Evolutionary conservation across 2,329 filamentous ascomycete genomes (phyloP).

Genomic region (Fusarium piperis): DNA sequence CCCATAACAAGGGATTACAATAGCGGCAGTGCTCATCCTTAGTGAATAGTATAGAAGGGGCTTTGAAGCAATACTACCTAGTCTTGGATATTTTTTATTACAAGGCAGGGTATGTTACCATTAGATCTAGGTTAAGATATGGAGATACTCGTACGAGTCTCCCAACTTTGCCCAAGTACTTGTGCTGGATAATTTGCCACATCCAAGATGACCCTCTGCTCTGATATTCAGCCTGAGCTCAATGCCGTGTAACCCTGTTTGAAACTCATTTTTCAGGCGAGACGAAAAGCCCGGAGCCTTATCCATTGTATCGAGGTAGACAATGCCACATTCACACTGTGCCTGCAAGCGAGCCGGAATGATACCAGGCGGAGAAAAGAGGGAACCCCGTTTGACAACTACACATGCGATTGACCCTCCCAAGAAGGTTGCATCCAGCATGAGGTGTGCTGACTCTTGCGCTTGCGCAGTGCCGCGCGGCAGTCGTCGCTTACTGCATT

Average conservation of each 20-base stretch:
- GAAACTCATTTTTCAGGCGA: background rate
- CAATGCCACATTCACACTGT: background rate
- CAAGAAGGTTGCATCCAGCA: background rate
- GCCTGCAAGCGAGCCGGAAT: background rate
- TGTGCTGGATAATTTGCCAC: background rate
- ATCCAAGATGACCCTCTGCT: background rate
- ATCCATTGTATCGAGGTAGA: background rate
- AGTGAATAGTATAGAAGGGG: background rate
- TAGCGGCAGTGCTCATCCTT: background rate
- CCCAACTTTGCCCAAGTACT: background rate
- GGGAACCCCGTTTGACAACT: background rate
- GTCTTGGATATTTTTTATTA: background rate
- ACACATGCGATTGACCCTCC: background rate
- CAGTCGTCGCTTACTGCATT: background rate
- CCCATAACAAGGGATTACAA: background rate
- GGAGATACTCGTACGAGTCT: background rate
- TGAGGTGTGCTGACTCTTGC: background rate
- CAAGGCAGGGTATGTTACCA: too few species aligned
- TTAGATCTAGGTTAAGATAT: background rate
- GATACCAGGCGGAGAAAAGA: background rate
- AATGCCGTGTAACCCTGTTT: background rate
- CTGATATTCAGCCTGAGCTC: background rate
- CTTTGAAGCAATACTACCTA: background rate
- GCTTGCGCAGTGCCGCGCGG: background rate
- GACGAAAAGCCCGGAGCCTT: background rate